Base-by-base conservation (phyloP, 371 early-diverging fungal genomes). In the Chytridium lagenaria region DNA sequence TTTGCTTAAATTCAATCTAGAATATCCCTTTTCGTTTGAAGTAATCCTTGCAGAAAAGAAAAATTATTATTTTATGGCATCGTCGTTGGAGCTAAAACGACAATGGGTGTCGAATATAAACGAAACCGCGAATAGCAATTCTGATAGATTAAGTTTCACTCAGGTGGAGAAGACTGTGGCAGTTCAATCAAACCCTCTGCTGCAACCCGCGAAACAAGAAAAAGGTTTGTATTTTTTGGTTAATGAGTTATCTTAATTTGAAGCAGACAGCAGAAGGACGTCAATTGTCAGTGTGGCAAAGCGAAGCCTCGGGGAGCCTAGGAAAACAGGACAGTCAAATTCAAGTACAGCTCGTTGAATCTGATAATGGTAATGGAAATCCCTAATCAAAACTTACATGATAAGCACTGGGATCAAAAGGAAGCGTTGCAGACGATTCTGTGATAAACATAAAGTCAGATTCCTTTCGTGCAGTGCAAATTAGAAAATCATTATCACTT, bases 401-500 rank as follows among this genome's bases (percentile, higher is more conserved):
- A n/a, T n/a, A 5, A 52, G 55, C 5, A 5, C 26, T 52, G 5
- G 55, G 55, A 22, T 52, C 55, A 52, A 52, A 52, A 26, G 55
- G n/a, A 12, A 52, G 55, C 55, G 23, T 52, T 5, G 12, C 55
- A 26, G 55, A 52, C 26, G 55, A 52, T 26, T 52, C 55, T 7
- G 55, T 52, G 12, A 52, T 52, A 10, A 52, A 52, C 26, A 52
- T 23, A 52, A 52, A 52, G 23, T 52, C 55, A 52, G 55, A 52
- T 26, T 52, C 55, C 5, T 52, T 52, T 23, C 55, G 23, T 15
- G n/a, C 26, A 5, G 26, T 52, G 5, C 26, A 7, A 5, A 23
- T 52, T 26, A 52, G 23, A 52, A 52, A 52, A 52, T 52, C 55
- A 5, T 23, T 52, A 5, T 52, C 55, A 5, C 26, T 52, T 5